Percentiles rank a stretch among this genome's conserved stretches.
Conservation (phyloP, 352 stramenopile species). For the Phytophthora syringae region DNA sequence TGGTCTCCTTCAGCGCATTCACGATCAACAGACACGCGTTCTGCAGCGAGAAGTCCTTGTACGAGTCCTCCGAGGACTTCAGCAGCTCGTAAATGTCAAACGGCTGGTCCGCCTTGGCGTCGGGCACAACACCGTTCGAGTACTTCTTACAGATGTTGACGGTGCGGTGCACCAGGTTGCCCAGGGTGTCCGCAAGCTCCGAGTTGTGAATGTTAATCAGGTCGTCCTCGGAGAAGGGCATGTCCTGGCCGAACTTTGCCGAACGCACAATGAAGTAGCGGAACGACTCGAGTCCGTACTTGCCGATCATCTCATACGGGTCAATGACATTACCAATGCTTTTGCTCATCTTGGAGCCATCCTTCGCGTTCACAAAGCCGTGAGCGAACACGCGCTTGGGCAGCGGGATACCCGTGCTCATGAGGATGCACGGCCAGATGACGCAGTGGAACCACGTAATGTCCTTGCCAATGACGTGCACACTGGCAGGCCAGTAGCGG, state of each 20-base stretch:
- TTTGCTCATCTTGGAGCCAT: conserved; percentile 99
- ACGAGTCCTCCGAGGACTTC: conserved; percentile 86
- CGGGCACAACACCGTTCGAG: conserved; percentile 86
- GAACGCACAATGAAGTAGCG: conserved; percentile 93
- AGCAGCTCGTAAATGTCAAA: conserved; percentile 91
- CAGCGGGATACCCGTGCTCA: conserved; percentile 95
- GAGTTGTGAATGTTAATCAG: conserved; percentile 98
- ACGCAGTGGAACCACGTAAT: conserved; percentile 99
- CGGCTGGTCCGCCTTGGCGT: conserved; percentile 59
- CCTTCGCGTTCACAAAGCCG: conserved; percentile 98
- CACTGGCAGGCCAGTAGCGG: conserved; percentile 84
- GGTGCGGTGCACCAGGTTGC: conserved; percentile 97
- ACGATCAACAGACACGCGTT: conserved; percentile 90
- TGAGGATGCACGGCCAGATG: conserved; percentile 99
- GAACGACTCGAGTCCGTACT: conserved; percentile 96
- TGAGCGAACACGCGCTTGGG: conserved; percentile 97
- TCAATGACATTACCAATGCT: conserved; percentile 98
- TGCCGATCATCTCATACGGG: conserved; percentile 94
- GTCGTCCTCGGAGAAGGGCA: conserved; percentile 92
- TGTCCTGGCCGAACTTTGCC: conserved; percentile 96
- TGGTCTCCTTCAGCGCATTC: conserved; percentile 93
- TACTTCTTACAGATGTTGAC: conserved; percentile 97
- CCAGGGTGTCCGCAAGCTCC: conserved; percentile 92
- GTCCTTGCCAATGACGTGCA: conserved; percentile 97
- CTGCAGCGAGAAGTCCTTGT: conserved; percentile 94